Base-by-base conservation (phyloP, 768 basidiomycete species). In the Naematelia aurantialba region DNA sequence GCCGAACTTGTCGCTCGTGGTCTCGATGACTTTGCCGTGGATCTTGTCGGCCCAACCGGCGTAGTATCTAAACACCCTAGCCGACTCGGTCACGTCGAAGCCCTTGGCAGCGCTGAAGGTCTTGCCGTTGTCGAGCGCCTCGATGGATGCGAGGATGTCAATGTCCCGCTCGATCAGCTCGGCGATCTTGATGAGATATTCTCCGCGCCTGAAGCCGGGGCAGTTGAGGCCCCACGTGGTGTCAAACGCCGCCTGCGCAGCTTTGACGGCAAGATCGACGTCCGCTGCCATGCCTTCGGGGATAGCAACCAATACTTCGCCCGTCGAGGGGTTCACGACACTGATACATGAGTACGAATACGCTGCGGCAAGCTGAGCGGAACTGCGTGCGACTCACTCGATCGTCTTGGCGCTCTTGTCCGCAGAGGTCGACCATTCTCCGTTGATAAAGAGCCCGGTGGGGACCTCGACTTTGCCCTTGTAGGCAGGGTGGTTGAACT, bases 11-110 rank as follows among this genome's bases (percentile, higher is more conserved):
- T 79, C 34, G 12, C 19, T 29, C 46, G 57, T 49, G 21, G 56
- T 58, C 55, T 63, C 60, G 46, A 76, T 66, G 63, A 87, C 87
- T 83, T 93, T 85, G 21, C 96, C 94, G 24, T 82, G 79, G 52
- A 96, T 86, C 79, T 97, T 98, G 80, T 97, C 93, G 39, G 90
- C 89, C 88, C 89, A 93, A 22, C 93, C 93, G 39, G 91, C 93
- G 73, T 92, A 96, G 79, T 97, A 96, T 51, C 79, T 63, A 61
- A 73, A 71, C n/a, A 53, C 58, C 29, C 62, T 55, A 12, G 68
- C 68, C 25, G 64, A 51, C 48, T 75, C 68, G 31, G 66, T 54
- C 8, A 65, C 65, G 45, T 65, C 67, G 45, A 66, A 65, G 14
- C 54, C 56, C 48, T 70, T 59, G 45, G 66, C 65, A 50, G 65